These are phyloP conservation scores for Claviceps lovelessii DNA, from an alignment of 2,329 filamentous ascomycete species.

Conservation along the genomic window DNA sequence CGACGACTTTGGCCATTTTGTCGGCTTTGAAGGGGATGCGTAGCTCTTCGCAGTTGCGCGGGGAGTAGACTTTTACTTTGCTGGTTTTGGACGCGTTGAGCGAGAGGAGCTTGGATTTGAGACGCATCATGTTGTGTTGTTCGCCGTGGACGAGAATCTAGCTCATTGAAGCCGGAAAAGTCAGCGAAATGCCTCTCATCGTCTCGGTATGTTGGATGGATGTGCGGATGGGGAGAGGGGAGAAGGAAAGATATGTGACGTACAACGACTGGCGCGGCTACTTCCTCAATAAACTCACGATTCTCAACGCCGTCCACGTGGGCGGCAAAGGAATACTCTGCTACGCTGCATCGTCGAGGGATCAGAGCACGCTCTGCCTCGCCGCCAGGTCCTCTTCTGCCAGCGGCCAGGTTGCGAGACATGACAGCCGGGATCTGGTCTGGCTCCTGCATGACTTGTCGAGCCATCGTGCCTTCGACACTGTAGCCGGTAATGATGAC, in stretches of 20 bases:
- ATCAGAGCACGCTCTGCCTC: slow-evolving; percentile 86
- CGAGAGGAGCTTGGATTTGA: slow-evolving; percentile 90
- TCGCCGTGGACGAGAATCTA: slow-evolving; percentile 94
- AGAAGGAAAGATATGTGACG: background rate
- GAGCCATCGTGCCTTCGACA: slow-evolving; percentile 96
- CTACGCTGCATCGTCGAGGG: slow-evolving; percentile 77
- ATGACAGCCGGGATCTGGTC: slow-evolving; percentile 92
- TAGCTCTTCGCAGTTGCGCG: slow-evolving; percentile 87
- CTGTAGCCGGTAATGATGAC: slow-evolving; percentile 98
- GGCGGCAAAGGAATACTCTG: slow-evolving; percentile 89
- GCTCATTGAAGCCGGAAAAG: background rate
- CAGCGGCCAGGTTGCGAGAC: slow-evolving; percentile 53
- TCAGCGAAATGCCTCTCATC: background rate
- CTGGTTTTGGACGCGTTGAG: slow-evolving; percentile 67
- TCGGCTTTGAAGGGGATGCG: slow-evolving; percentile 91
- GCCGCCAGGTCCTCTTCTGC: slow-evolving; percentile 45
- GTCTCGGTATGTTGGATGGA: background rate
- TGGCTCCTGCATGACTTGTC: slow-evolving; percentile 86
- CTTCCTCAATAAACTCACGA: slow-evolving; percentile 89
- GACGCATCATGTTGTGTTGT: slow-evolving; percentile 92
- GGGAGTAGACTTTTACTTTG: slow-evolving; percentile 85
- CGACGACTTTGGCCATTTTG: slow-evolving; percentile 91
- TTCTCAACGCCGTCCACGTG: slow-evolving; percentile 96
- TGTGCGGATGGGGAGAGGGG: background rate
- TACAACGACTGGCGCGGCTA: slow-evolving; percentile 82